Conservation (phyloP, 2,329 filamentous ascomycete species). For the Ophiostoma ips region DNA sequence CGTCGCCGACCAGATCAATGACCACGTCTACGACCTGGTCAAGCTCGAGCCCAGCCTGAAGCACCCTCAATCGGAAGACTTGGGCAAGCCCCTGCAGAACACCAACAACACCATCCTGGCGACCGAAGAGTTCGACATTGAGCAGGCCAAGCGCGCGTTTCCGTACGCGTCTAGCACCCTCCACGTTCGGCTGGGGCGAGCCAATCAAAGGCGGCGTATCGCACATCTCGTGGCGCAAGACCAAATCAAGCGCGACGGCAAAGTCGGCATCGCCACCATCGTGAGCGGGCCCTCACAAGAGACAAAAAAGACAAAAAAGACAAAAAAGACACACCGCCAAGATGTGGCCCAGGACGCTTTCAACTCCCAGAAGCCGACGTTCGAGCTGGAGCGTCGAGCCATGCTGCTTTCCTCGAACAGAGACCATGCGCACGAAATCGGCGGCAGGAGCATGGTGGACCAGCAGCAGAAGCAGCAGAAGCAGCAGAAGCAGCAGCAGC, state of each 20-base stretch:
- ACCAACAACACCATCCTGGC: slow-evolving; percentile 9
- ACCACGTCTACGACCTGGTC: slow-evolving; percentile 6
- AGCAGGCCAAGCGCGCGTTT: slow-evolving; percentile 8
- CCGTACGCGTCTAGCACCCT: slow-evolving; percentile 10
- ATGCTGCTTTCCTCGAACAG: slow-evolving; percentile 5
- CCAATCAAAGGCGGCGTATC: slow-evolving; percentile 11
- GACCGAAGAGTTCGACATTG: slow-evolving; percentile 10
- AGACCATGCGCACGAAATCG: slow-evolving; percentile 7
- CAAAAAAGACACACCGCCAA: slow-evolving; percentile 7
- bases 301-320: no score
- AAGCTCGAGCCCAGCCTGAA: slow-evolving; percentile 12
- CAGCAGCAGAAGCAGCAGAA: no score
- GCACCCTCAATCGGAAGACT: slow-evolving; percentile 10
- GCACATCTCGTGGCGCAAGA: slow-evolving; percentile 8
- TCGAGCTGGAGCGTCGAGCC: slow-evolving; percentile 5
- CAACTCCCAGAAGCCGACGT: slow-evolving; percentile 5
- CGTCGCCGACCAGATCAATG: neutral
- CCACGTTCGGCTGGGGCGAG: slow-evolving; percentile 9
- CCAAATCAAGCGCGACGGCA: slow-evolving; percentile 8
- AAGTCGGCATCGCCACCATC: neutral
- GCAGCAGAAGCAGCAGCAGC: neutral
- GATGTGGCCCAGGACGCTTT: slow-evolving; percentile 9
- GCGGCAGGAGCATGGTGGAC: no score
- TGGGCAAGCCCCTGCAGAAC: slow-evolving; percentile 9
- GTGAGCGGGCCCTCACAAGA: no score